Base-by-base conservation (phyloP, 306 rosid genomes). In the Prunus salicina region DNA sequence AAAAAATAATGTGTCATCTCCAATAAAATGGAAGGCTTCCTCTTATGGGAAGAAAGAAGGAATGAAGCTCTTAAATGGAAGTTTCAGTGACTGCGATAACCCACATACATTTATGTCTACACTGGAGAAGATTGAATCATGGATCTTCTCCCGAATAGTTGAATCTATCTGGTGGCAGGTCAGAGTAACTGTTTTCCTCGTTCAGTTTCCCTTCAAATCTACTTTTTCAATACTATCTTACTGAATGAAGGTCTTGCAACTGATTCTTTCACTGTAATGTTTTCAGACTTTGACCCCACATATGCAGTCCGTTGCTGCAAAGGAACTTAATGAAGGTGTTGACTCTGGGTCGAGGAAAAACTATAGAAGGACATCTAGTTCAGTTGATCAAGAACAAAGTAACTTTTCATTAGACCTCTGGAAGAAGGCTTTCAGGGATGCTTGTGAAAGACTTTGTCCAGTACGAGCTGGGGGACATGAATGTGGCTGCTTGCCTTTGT, bases 141-240 rank as follows among this genome's bases (percentile, higher is more conserved):
- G 99, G 99, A 89, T 92, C 83, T 95, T 95, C 86, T 90, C 97
- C 49, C 93, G 98, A 56, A 87, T 95, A 58, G 89, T 95, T 75
- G 99, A 95, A 81, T 95, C 97, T 79, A 84, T 92, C 76, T 95
- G 99, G 99, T 95, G 99, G 99, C 99, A 95, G 99, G 99, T 92
- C 71, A 16, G 64, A 38, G 71, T 28, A 38, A 55, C 34, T 72
- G 41, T 50, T 66, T 41, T 74, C 50, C 60, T 51, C 71, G 50
- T 61, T 62, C 30, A 68, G 51, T 71, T 76, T 71, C 25, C 70
- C 55, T 68, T n/a, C 46, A 49, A 46, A 55, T 71, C 66, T 69
- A 53, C 57, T 71, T 75, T 50, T 55, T 13, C 67, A 63, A 38
- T 24, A 12, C 57, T 32, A 62, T 56, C 53, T 71, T 47, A 64